These are phyloP conservation scores for Yamadazyma laniorum DNA, from an alignment of 805 yeast species.

Conservation along the genomic window DNA sequence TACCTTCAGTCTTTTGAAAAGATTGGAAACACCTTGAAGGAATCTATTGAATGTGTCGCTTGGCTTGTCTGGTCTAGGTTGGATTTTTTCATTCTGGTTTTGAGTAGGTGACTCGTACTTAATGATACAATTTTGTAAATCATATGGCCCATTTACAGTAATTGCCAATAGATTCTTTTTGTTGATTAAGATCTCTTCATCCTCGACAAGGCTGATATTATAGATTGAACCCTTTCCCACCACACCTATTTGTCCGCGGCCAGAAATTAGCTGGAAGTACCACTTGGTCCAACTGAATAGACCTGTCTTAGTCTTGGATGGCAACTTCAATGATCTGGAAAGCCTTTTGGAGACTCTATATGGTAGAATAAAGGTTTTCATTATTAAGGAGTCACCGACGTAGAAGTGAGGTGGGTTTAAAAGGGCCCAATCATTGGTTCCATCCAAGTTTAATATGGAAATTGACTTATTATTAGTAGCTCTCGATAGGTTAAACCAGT, in stretches of 20 bases:
- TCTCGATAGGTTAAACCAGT: slow-evolving; percentile 13
- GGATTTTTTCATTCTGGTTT: neutral
- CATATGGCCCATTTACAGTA: slow-evolving; percentile 48
- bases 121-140: slow-evolving; percentile 40
- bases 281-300: slow-evolving; percentile 30
- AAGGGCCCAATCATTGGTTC: slow-evolving; percentile 62
- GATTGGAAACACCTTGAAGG: neutral
- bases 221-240: slow-evolving; percentile 56
- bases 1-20: neutral
- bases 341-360: slow-evolving; percentile 32
- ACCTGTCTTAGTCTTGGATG: slow-evolving; percentile 38
- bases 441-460: slow-evolving; percentile 50
- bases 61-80: neutral
- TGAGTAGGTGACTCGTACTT: slow-evolving; percentile 20
- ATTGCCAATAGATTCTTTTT: slow-evolving; percentile 47
- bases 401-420: slow-evolving; percentile 50
- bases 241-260: slow-evolving; percentile 57
- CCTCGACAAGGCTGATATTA: slow-evolving; percentile 41
- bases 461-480: slow-evolving; percentile 36
- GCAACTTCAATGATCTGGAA: slow-evolving; percentile 19
- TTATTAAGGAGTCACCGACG: slow-evolving; percentile 50
- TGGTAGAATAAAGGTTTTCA: slow-evolving; percentile 42
- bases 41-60: neutral
- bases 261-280: slow-evolving; percentile 51
- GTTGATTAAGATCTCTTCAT: slow-evolving; percentile 50